Evolutionary conservation across 208 protist species (phyloP).

Genomic region (Wallacemonas sp.): DNA sequence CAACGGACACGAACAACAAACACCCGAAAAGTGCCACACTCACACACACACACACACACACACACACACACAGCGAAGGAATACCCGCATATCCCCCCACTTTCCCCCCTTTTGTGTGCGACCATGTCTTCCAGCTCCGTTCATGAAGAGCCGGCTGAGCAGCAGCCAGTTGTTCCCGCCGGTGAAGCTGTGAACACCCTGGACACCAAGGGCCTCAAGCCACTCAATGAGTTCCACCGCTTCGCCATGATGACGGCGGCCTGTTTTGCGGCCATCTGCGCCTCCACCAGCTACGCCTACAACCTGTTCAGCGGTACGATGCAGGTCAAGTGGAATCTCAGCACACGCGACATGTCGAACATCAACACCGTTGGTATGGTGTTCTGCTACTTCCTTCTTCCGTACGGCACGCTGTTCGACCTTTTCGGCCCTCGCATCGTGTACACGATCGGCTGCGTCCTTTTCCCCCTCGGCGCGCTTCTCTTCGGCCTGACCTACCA

Average conservation of each 20-base stretch:
- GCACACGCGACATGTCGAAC: conserved; percentile 49
- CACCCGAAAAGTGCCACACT: neutral
- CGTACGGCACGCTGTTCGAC: conserved; percentile 57
- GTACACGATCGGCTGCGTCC: conserved; percentile 28
- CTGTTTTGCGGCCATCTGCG: conserved; percentile 42
- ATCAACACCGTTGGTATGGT: conserved; percentile 53
- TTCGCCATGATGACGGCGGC: conserved; percentile 41
- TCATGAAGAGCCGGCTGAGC: neutral
- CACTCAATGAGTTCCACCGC: conserved; percentile 41
- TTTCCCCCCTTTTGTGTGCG: neutral
- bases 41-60: neutral
- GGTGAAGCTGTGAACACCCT: conserved; percentile 22
- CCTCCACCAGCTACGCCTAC: conserved; percentile 56
- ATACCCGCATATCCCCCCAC: neutral
- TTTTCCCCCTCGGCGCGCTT: conserved; percentile 36
- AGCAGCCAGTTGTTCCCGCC: conserved; percentile 1
- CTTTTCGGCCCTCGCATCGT: conserved; percentile 50
- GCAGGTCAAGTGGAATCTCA: conserved; percentile 38
- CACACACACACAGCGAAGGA: no score
- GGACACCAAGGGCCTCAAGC: conserved; percentile 22
- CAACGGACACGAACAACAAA: neutral
- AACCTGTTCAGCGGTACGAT: conserved; percentile 55
- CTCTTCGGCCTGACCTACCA: conserved; percentile 54
- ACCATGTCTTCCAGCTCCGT: neutral
- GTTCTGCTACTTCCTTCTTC: conserved; percentile 42